A percentile compares a stretch with the other conserved stretches of the same genome.
Conservation (phyloP, 164 flowering plant species). For the Chimonanthus praecox region DNA sequence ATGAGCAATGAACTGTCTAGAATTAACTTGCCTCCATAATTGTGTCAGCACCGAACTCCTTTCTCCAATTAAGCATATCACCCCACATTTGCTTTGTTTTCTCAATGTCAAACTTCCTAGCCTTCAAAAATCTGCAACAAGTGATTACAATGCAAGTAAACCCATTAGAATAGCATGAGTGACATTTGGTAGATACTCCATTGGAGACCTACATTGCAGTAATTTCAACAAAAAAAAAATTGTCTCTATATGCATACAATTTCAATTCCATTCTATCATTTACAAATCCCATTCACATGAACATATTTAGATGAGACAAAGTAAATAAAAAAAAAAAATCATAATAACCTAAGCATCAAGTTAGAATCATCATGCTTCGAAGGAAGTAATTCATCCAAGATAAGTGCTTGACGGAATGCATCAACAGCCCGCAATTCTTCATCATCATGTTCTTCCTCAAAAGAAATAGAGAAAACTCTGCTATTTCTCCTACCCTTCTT, state of each 20-base stretch:
- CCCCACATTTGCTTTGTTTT: conserved; percentile 77
- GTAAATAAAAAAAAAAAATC: no score
- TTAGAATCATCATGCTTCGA: conserved; percentile 77
- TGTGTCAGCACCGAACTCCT: conserved; percentile 65
- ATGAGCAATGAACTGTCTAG: not conserved
- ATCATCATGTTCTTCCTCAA: conserved; percentile 79
- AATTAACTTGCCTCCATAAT: conserved; percentile 46
- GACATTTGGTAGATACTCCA: no score
- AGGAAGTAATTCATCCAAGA: conserved; percentile 75
- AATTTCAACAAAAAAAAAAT: no score
- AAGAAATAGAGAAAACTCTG: conserved; percentile 53
- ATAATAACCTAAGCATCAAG: conserved; percentile 72
- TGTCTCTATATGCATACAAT: no score
- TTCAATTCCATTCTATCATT: no score
- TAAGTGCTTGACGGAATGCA: conserved; percentile 66
- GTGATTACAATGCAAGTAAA: not conserved
- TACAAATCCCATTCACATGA: no score
- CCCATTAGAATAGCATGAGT: no score
- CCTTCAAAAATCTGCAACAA: conserved; percentile 60
- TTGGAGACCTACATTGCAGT: no score
- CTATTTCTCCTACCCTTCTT: conserved; percentile 56
- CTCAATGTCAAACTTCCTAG: conserved; percentile 71
- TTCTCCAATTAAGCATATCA: conserved; percentile 84
- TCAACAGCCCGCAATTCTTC: conserved; percentile 85
- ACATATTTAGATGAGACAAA: no score